These are phyloP conservation scores for Hebeloma cylindrosporum DNA, from an alignment of 768 basidiomycete species.

Conservation along the genomic window DNA sequence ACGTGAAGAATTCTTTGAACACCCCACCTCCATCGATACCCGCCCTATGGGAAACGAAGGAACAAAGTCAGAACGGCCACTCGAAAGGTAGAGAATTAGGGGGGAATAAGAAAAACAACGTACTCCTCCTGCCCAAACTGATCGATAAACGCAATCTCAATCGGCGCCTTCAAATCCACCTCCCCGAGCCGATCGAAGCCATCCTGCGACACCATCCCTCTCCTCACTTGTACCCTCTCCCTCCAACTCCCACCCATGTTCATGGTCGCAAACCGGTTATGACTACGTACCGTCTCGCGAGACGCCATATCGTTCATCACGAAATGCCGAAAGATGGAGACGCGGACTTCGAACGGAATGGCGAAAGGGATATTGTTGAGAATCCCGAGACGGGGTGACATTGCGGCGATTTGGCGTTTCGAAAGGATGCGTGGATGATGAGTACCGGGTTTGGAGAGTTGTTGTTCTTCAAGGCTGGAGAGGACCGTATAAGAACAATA, in stretches of 20 bases:
- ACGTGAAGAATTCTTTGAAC: conserved; percentile 97
- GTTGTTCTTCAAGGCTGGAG: conserved; percentile 16
- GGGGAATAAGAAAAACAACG: conserved; percentile 6
- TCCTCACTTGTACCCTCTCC: conserved; percentile 57
- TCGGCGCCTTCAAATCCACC: conserved; percentile 73
- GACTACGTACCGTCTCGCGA: conserved; percentile 1
- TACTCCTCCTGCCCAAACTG: conserved; percentile 85
- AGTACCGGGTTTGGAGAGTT: conserved; percentile 6
- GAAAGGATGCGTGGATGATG: conserved; percentile 34
- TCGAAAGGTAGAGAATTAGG: background rate
- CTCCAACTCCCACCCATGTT: conserved; percentile 19
- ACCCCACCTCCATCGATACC: conserved; percentile 97
- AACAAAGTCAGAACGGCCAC: background rate
- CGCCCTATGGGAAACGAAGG: conserved; percentile 44
- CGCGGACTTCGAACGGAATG: conserved; percentile 90
- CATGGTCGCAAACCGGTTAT: too few species aligned
- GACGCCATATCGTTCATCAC: conserved; percentile 38
- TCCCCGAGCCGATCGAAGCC: conserved; percentile 85
- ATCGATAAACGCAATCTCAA: conserved; percentile 92
- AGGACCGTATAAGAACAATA: background rate
- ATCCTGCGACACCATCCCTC: conserved; percentile 82
- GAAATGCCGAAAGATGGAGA: conserved; percentile 86
- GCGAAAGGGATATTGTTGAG: conserved; percentile 96
- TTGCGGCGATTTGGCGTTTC: conserved; percentile 69
- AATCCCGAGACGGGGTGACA: conserved; percentile 85